Evolutionary conservation across 1,284 basidiomycete species (phyloP).

Genomic region (Sphaerobolus stellatus): DNA sequence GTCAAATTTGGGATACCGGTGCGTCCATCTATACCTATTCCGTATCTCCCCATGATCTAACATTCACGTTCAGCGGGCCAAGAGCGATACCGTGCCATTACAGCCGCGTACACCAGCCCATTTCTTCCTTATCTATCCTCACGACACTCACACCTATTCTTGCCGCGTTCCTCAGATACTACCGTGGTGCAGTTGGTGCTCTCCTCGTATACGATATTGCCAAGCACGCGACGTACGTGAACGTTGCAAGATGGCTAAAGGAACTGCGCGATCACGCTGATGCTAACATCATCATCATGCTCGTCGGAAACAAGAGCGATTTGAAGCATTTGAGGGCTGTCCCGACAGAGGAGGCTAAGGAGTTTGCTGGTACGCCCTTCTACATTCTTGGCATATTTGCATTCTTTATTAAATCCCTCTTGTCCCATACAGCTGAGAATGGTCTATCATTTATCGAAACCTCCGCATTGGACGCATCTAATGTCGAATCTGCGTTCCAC

Average conservation of each 20-base stretch:
- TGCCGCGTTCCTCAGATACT: constrained; percentile 54
- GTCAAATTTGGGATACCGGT: constrained; percentile 99
- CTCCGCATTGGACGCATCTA: constrained; percentile 97
- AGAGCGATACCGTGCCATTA: constrained; percentile 98
- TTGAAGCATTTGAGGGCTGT: constrained; percentile 96
- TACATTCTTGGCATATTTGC: constrained; percentile 41
- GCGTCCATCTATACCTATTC: too few species aligned
- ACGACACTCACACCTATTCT: constrained; percentile 39
- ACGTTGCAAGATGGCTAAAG: constrained; percentile 97
- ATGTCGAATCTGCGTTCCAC: constrained; percentile 97
- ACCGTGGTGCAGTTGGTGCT: constrained; percentile 95
- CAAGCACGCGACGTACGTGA: constrained; percentile 94
- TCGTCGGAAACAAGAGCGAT: constrained; percentile 97
- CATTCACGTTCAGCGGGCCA: constrained; percentile 98
- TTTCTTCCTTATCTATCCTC: neutral
- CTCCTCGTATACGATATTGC: constrained; percentile 92
- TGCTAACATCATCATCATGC: constrained; percentile 92
- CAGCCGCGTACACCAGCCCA: constrained; percentile 73
- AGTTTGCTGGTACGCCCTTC: constrained; percentile 70
- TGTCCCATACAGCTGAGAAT: constrained; percentile 63
- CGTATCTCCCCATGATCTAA: too few species aligned
- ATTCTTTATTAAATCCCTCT: neutral
- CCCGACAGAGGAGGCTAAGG: constrained; percentile 91
- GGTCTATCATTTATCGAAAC: constrained; percentile 96
- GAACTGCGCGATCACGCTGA: constrained; percentile 94